Conservation (phyloP, 768 basidiomycete genomes). For the Podaxis carcinomalis region DNA sequence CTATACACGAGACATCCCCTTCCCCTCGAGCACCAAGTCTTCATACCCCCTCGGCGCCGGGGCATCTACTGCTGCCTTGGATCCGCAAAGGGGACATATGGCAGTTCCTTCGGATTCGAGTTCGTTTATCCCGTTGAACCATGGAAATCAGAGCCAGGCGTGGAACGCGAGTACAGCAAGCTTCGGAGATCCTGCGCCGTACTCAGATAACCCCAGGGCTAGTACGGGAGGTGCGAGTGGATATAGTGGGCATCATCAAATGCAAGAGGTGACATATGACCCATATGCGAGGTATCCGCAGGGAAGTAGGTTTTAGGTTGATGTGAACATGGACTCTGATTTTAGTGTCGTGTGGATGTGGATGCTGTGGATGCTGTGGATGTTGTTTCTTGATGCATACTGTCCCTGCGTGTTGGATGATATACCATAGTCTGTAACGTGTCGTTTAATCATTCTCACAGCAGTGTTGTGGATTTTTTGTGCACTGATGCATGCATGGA, state of each 20-base stretch:
- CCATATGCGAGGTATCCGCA: constrained; percentile 26
- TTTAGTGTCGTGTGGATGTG: background rate
- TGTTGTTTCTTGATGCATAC: background rate
- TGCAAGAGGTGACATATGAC: constrained; percentile 21
- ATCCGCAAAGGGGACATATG: constrained; percentile 3
- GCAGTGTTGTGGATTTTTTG: background rate
- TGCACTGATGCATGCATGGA: background rate
- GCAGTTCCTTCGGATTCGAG: constrained; percentile 49
- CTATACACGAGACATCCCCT: constrained; percentile 3
- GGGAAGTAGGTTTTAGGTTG: background rate
- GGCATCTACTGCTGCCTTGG: constrained; percentile 16
- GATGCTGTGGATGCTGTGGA: background rate
- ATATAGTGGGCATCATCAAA: background rate
- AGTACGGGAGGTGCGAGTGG: constrained; percentile 18
- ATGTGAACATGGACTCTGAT: background rate
- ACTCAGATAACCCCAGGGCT: constrained; percentile 13
- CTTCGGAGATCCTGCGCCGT: constrained; percentile 27
- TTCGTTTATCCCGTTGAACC: constrained; percentile 68
- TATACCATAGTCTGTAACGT: background rate
- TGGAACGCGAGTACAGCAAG: constrained; percentile 55
- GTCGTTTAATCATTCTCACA: background rate
- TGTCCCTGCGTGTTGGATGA: background rate
- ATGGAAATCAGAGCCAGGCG: constrained; percentile 50
- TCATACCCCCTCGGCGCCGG: constrained; percentile 14
- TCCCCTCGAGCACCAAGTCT: constrained; percentile 22